Evolutionary conservation across 2,329 filamentous ascomycete genomes (phyloP), one percentile per base, ranked within the genome.

Genomic region (Cladosporium sp.): DNA sequence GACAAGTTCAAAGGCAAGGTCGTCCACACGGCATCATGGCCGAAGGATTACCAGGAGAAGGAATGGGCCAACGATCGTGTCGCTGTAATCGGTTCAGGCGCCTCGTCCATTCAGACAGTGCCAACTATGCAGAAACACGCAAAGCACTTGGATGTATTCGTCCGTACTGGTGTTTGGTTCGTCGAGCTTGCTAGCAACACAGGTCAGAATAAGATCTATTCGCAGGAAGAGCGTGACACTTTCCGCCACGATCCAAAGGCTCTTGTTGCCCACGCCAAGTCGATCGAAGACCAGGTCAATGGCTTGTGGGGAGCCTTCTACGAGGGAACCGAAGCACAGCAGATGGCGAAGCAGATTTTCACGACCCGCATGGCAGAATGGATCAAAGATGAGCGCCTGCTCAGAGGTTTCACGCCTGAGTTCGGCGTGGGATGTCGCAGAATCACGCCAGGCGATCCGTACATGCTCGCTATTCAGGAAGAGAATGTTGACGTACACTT

Each of bases 401-500:
- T 81, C 3, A 66, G 80, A 55, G 78, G 78, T 5, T 79, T 79
- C 57, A 78, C 74, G 5, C 77, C 78, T 0, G 76, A 73, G 15
- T 80, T 76, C 22, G 74, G 74, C 30, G 61, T 80, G 38, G 78
- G 78, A 1, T 80, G 76, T 58, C 72, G 78, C 11, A 64, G 77
- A n/a, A 70, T 80, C 42, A 80, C 77, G 0, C 78, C 78, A 0
- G 80, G 79, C 2, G 78, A 81, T 63, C 78, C 78, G 1, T 82
- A 82, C 62, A 79, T 82, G 74, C 61, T 72, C 43, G 79, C 79
- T 1, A 77, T 82, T 45, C 77, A 80, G 60, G 72, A 81, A 56
- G 69, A 72, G 7, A 82, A 82, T 54, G 77, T 81, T 1, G 75
- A 80, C 62, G 78, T 81, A 0, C 77, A 80, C 61, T 81, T 81